Evolutionary conservation across 257 asterid species (phyloP).

Genomic region (Cruciata laevipes): DNA sequence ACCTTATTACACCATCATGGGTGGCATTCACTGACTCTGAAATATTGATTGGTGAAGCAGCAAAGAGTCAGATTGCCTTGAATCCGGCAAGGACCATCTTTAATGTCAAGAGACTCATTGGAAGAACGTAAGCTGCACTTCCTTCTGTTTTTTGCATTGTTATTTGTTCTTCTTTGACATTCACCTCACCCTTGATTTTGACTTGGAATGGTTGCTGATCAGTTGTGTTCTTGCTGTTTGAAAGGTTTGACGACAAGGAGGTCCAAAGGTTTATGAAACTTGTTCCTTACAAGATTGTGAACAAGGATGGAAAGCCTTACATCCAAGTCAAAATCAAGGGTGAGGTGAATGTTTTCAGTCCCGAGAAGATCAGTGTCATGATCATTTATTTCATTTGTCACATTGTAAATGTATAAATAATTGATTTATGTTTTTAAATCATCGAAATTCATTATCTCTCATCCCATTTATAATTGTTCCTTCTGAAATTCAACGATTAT

Average conservation of each 20-base stretch:
- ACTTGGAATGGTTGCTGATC: neutral
- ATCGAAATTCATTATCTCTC: too few species aligned
- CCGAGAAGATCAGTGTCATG: too few species aligned
- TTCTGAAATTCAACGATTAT: too few species aligned
- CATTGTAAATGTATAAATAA: too few species aligned
- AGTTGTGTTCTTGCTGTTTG: too few species aligned
- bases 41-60: conserved; percentile 94
- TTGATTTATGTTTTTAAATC: too few species aligned
- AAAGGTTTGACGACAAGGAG: conserved; percentile 66
- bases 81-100: conserved; percentile 82
- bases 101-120: conserved; percentile 93
- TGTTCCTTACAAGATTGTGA: conserved; percentile 67
- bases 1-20: conserved; percentile 95
- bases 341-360: too few species aligned
- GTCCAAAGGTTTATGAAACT: conserved; percentile 74
- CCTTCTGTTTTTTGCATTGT: conserved; percentile 3
- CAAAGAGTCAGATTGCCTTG: conserved; percentile 86
- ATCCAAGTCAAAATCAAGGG: too few species aligned
- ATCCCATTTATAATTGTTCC: too few species aligned
- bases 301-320: conserved; percentile 63
- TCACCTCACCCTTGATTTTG: too few species aligned
- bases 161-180: neutral
- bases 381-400: too few species aligned
- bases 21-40: conserved; percentile 83
- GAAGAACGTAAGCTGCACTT: conserved; percentile 73